Evolutionary conservation across 306 rosid species (phyloP).

Genomic region (Corylus americana): DNA sequence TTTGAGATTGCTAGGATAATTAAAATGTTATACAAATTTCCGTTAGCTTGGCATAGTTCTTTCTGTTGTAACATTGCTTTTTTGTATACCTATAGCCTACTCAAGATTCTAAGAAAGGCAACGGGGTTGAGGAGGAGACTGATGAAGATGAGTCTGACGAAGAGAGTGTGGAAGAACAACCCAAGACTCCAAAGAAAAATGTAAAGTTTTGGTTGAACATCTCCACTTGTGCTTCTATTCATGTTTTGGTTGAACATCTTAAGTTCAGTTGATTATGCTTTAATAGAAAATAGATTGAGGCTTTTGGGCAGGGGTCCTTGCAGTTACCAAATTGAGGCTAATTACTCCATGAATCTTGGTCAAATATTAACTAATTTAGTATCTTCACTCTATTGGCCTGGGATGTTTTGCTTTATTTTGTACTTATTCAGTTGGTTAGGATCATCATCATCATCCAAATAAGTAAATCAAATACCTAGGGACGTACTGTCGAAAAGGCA

Average conservation of each 20-base stretch:
- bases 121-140: conserved; percentile 36
- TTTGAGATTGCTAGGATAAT: neutral
- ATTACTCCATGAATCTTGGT: neutral
- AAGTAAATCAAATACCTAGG: neutral
- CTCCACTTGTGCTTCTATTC: neutral
- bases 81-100: conserved; percentile 26
- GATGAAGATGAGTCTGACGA: conserved; percentile 37
- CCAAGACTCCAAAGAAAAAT: conserved; percentile 50
- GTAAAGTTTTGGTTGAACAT: conserved; percentile 23
- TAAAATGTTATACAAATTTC: neutral
- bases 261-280: neutral
- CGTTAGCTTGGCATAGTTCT: neutral
- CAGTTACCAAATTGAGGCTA: neutral
- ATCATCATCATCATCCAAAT: neutral
- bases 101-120: conserved; percentile 20
- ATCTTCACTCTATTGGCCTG: neutral
- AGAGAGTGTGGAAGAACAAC: conserved; percentile 32
- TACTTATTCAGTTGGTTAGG: neutral
- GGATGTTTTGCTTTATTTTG: neutral
- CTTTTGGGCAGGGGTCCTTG: neutral
- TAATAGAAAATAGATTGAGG: too few relatives aligned
- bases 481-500: too few relatives aligned
- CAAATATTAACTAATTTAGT: neutral
- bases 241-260: neutral
- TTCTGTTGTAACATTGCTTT: neutral